phyloP scores from a whole-genome alignment of 129 eudicot species.

The Erigeron canadensis region DNA sequence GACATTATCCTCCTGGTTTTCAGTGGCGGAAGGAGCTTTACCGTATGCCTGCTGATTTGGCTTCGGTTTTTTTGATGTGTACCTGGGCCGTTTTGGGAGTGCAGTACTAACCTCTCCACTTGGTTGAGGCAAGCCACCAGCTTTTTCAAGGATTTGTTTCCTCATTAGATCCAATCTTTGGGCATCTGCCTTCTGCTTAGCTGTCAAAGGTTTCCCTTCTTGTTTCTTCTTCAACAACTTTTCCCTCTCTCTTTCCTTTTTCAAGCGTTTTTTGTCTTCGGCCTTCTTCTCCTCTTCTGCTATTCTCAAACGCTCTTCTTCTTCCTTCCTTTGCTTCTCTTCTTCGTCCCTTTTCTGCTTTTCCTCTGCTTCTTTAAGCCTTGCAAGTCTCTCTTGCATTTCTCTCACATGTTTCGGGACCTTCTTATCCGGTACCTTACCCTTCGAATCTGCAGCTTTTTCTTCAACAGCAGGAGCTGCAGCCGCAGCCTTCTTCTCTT shows the following conservation, averaged over 20 bases:
- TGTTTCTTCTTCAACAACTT: slow-evolving; percentile 65
- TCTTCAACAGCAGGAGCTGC: slow-evolving; percentile 58
- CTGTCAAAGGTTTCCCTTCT: slow-evolving; percentile 74
- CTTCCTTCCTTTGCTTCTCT: slow-evolving; percentile 81
- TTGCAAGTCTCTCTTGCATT: slow-evolving; percentile 89
- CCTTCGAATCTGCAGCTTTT: slow-evolving; percentile 51
- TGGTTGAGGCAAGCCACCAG: slow-evolving; percentile 53
- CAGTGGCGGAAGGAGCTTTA: slow-evolving; percentile 38
- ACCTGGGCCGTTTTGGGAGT: slow-evolving; percentile 64
- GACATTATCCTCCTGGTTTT: slow-evolving; percentile 39
- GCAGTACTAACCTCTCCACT: slow-evolving; percentile 51
- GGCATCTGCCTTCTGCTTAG: slow-evolving; percentile 83
- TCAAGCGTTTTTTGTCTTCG: slow-evolving; percentile 76
- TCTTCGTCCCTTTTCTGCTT: slow-evolving; percentile 81
- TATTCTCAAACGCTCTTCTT: slow-evolving; percentile 64
- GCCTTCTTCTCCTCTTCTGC: slow-evolving; percentile 70
- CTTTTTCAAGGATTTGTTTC: slow-evolving; percentile 76
- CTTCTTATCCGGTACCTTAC: slow-evolving; percentile 71
- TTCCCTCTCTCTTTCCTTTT: slow-evolving; percentile 72
- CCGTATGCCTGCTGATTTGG: slow-evolving; percentile 61
- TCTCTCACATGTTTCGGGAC: slow-evolving; percentile 84
- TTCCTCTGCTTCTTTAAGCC: slow-evolving; percentile 62
- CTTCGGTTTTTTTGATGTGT: slow-evolving; percentile 68
- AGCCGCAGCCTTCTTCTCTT: slow-evolving; percentile 78
- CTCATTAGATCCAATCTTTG: slow-evolving; percentile 74